Conservation (phyloP, 2,329 filamentous ascomycete genomes). For the Orbilia javanica region DNA sequence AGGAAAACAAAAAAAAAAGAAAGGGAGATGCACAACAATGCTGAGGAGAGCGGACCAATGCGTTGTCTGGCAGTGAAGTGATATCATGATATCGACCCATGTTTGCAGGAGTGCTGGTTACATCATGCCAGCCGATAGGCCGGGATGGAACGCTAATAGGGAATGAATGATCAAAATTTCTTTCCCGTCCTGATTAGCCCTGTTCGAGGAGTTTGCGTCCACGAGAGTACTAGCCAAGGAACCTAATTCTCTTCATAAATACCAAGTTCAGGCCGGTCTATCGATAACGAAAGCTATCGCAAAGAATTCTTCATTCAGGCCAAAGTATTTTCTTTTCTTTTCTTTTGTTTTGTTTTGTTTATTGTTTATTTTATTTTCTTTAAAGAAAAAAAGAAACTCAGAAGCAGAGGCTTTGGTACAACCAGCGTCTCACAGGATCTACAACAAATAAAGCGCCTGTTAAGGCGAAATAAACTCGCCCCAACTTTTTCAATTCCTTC, state of each 20-base stretch:
- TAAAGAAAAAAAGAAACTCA: too few relatives aligned
- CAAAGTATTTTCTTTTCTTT: too few relatives aligned
- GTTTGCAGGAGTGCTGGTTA: slow-evolving; percentile 38
- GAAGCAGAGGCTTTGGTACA: slow-evolving; percentile 38
- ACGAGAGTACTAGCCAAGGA: background rate
- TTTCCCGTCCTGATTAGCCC: slow-evolving; percentile 4
- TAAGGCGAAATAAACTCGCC: slow-evolving; percentile 10
- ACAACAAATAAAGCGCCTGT: background rate
- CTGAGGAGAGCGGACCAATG: slow-evolving; percentile 33
- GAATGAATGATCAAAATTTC: slow-evolving; percentile 2
- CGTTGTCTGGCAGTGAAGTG: slow-evolving; percentile 38
- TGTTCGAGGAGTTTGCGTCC: slow-evolving; percentile 26
- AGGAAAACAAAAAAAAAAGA: background rate
- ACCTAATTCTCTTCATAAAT: slow-evolving; percentile 17
- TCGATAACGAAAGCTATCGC: slow-evolving; percentile 24
- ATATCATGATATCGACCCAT: slow-evolving; percentile 48
- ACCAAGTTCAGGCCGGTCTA: slow-evolving; percentile 2
- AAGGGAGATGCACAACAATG: background rate
- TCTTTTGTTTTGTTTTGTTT: too few relatives aligned
- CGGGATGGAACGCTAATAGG: slow-evolving; percentile 26
- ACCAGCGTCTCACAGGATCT: slow-evolving; percentile 23
- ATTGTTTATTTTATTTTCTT: too few relatives aligned
- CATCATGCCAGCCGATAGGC: slow-evolving; percentile 50
- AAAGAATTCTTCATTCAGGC: slow-evolving; percentile 8
- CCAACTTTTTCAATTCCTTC: background rate